Evolutionary conservation across 164 flowering plant genomes (phyloP).

Genomic region (Litsea cubeba): DNA sequence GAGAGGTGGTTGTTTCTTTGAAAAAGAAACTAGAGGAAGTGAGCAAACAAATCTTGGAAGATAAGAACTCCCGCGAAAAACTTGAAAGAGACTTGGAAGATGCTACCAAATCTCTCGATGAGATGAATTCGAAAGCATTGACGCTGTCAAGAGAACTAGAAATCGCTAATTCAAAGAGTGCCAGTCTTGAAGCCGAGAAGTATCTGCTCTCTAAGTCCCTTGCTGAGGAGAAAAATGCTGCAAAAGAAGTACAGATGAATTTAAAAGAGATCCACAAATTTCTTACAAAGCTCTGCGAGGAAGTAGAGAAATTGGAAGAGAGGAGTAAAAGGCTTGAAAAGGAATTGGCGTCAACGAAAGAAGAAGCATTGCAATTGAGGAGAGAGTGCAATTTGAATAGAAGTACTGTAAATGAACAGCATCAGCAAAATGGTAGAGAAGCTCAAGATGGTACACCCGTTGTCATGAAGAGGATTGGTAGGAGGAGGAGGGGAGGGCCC

Average conservation of each 20-base stretch:
- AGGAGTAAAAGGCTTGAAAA: conserved; percentile 66
- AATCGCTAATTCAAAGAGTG: conserved; percentile 33
- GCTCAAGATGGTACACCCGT: conserved; percentile 24
- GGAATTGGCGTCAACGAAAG: conserved; percentile 69
- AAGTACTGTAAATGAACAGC: conserved; percentile 24
- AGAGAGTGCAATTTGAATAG: conserved; percentile 38
- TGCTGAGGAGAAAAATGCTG: conserved; percentile 43
- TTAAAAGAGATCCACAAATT: conserved; percentile 79
- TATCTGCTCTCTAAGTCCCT: conserved; percentile 44
- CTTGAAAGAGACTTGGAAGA: conserved; percentile 69
- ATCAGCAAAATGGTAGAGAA: conserved; percentile 18
- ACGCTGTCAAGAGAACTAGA: conserved; percentile 59
- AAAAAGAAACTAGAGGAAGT: conserved; percentile 42
- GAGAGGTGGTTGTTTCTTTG: conserved; percentile 40
- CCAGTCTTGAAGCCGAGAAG: conserved; percentile 61
- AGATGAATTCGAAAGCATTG: conserved; percentile 55
- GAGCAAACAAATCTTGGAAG: conserved; percentile 52
- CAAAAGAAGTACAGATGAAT: conserved; percentile 60
- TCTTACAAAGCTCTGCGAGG: conserved; percentile 66
- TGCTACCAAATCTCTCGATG: conserved; percentile 70
- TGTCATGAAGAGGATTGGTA: conserved; percentile 36
- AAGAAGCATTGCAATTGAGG: conserved; percentile 68
- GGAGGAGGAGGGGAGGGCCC: conserved; percentile 43
- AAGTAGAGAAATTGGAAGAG: conserved; percentile 62
- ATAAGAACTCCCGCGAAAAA: conserved; percentile 46